These are phyloP conservation scores for Trebouxia sp. DNA, from an alignment of 139 green algal species.

Conservation along the genomic window DNA sequence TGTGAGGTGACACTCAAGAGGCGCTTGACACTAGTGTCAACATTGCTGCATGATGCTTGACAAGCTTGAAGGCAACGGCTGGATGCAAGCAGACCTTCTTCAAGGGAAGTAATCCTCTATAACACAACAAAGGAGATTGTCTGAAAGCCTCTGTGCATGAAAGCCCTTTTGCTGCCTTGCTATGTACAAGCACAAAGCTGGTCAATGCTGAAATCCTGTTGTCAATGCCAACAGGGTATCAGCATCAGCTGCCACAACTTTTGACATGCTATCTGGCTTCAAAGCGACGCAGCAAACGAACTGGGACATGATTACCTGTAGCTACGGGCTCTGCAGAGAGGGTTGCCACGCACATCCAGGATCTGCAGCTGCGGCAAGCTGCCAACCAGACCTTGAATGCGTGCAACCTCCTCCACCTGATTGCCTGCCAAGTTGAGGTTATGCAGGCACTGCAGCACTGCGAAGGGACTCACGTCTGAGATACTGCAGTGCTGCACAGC, in stretches of 20 bases:
- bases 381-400: neutral
- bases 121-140: too few species aligned
- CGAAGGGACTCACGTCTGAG: neutral
- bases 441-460: neutral
- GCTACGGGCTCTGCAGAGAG: neutral
- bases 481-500: conserved; percentile 10
- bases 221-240: too few species aligned
- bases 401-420: neutral
- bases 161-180: too few species aligned
- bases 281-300: neutral
- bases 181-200: too few species aligned
- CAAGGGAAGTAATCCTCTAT: too few species aligned
- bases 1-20: too few species aligned
- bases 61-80: neutral
- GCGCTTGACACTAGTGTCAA: too few species aligned
- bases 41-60: too few species aligned
- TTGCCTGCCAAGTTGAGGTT: conserved; percentile 10
- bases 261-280: too few species aligned
- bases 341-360: conserved; percentile 4
- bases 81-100: neutral
- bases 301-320: neutral
- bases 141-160: too few species aligned
- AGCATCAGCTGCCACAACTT: too few species aligned
- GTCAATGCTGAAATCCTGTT: too few species aligned
- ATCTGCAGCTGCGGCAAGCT: conserved; percentile 2